A percentile compares a stretch with the other conserved stretches of the same genome.
These are phyloP conservation scores for Cordyceps farinosa DNA, from an alignment of 2,329 filamentous ascomycete species.

Conservation along the genomic window DNA sequence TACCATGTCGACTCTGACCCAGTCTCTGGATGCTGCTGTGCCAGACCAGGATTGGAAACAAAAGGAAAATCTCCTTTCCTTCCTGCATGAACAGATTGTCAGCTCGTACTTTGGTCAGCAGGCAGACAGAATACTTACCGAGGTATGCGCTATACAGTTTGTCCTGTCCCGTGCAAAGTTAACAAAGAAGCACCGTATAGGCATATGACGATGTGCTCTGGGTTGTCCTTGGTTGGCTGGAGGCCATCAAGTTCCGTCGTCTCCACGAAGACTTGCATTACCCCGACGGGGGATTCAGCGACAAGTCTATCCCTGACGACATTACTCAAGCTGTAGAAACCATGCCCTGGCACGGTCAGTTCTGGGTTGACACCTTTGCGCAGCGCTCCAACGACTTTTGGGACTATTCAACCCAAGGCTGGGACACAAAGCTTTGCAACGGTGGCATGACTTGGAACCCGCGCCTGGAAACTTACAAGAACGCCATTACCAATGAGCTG, in stretches of 20 bases:
- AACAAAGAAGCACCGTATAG: constrained; percentile 36
- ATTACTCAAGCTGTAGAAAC: constrained; percentile 35
- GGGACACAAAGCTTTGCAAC: constrained; percentile 75
- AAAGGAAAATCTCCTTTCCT: constrained; percentile 76
- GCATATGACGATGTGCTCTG: constrained; percentile 94
- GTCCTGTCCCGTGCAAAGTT: too few relatives aligned
- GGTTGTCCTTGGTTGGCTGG: constrained; percentile 90
- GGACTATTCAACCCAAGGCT: constrained; percentile 72
- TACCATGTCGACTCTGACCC: constrained; percentile 67
- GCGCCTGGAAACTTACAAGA: constrained; percentile 79
- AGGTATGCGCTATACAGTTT: constrained; percentile 31
- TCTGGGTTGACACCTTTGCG: constrained; percentile 73
- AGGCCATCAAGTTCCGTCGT: constrained; percentile 71
- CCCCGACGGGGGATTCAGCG: constrained; percentile 24
- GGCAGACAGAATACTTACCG: constrained; percentile 64
- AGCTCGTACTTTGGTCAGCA: constrained; percentile 87
- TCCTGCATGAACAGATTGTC: constrained; percentile 72
- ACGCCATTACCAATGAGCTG: constrained; percentile 91
- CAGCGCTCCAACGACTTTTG: constrained; percentile 84
- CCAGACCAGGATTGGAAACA: constrained; percentile 41
- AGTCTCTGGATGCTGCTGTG: constrained; percentile 44
- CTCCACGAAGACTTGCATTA: constrained; percentile 66
- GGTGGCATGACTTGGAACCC: constrained; percentile 94
- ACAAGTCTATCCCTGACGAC: constrained; percentile 23
- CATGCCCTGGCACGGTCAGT: constrained; percentile 68